Evolutionary conservation across 495 filamentous ascomycete species (phyloP), one percentile per base, ranked within the genome.

Genomic region (Chaetomium tenue): DNA sequence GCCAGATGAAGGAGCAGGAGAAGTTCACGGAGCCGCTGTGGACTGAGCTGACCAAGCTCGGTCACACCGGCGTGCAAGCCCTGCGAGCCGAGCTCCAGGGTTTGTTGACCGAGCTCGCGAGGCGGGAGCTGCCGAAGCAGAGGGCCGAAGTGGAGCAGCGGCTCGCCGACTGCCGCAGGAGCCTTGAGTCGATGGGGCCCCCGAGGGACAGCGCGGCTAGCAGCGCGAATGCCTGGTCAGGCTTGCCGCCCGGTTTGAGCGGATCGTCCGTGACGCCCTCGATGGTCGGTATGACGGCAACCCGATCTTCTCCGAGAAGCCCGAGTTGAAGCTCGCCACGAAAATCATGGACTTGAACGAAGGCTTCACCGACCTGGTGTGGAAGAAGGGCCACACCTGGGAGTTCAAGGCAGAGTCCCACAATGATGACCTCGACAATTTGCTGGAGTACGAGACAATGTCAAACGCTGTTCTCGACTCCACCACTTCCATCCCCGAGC

Each of bases 91-190:
- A 79, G 20, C 74, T 87, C 13, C 67, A 72, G 2, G 71, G 76
- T 3, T 72, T 83, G 1, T 71, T 87, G 7, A 70, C 69, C 5
- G 72, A 79, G 13, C 71, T 83, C 52, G 79, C 82, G 18, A 79
- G 78, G 20, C 76, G 75, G 2, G 82, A 82, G 48, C 87, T 87
- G 54, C 81, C 82, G 0, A 74, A 76, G 58, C 77, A 87, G 1
- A 77, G 75, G 62, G 18, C 63, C 18, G 81, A 87, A 16, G 70
- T 88, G 25, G 65, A 53, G 8, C 76, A 75, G 39, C 73, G 75
- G 48, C 68, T 86, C 2, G 69, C 65, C 25, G 64, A 68, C 0
- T 66, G 70, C 55, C 75, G 72, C 63, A 63, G 69, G 2, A 55
- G 67, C 12, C 72, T 83, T 13, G 51, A 76, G 2, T 61, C 39